A percentile compares a stretch with the other conserved stretches of the same genome.
Conservation (phyloP, 768 basidiomycete genomes). For the Leccinum rimulosum region DNA sequence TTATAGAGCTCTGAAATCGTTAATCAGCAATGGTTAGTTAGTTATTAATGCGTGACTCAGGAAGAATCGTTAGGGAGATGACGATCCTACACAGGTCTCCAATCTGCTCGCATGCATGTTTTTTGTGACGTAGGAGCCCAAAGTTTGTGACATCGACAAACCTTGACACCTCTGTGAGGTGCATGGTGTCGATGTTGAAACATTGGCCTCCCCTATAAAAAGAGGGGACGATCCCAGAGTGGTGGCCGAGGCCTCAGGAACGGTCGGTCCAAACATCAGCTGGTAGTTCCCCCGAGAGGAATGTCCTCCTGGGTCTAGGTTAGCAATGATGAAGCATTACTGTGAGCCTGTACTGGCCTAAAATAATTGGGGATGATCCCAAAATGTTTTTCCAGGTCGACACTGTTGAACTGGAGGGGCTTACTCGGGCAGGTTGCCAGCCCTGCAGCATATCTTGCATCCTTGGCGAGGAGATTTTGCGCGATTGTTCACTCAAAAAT, state of each 20-base stretch:
- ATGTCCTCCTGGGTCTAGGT: background rate
- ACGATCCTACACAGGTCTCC: too few relatives aligned
- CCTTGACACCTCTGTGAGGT: too few relatives aligned
- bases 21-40: too few relatives aligned
- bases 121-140: too few relatives aligned
- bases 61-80: too few relatives aligned
- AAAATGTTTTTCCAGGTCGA: background rate
- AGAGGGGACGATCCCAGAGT: too few relatives aligned
- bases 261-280: background rate
- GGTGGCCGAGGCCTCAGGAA: background rate
- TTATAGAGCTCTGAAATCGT: too few relatives aligned
- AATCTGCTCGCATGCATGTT: too few relatives aligned
- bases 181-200: too few relatives aligned
- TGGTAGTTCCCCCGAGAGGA: rapidly evolving
- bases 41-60: too few relatives aligned
- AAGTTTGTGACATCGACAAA: too few relatives aligned
- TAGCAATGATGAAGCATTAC: background rate
- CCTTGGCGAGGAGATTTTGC: background rate
- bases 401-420: background rate
- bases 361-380: background rate
- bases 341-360: background rate
- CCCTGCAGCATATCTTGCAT: background rate
- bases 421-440: background rate
- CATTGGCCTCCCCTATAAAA: too few relatives aligned
- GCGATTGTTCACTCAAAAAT: background rate